These are phyloP conservation scores for Herpetospermum pedunculosum DNA, from an alignment of 306 rosid genomes.

Conservation along the genomic window DNA sequence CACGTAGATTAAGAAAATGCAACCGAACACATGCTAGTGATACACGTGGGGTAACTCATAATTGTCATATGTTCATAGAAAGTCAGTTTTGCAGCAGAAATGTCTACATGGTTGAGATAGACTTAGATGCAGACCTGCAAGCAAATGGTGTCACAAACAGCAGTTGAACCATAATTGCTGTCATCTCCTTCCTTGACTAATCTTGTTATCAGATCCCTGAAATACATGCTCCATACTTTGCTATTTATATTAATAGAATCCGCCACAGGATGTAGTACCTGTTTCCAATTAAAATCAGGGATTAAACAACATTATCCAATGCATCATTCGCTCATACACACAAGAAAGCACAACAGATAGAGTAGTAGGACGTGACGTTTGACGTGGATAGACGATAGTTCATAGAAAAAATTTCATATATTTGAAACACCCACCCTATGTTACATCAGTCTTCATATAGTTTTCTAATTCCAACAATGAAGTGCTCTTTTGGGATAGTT, in stretches of 20 bases:
- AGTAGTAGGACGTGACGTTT: neutral
- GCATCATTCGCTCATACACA: neutral
- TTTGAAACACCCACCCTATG: neutral
- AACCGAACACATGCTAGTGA: neutral
- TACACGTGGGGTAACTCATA: neutral
- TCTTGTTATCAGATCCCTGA: slow-evolving; percentile 64
- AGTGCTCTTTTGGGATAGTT: neutral
- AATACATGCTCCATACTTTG: slow-evolving; percentile 75
- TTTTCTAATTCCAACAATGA: neutral
- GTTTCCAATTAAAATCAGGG: neutral
- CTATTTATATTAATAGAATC: slow-evolving; percentile 63
- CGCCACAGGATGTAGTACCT: slow-evolving; percentile 78
- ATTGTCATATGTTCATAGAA: neutral
- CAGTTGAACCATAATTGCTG: slow-evolving; percentile 75
- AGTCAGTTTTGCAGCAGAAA: neutral
- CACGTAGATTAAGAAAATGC: neutral
- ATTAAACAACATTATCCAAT: neutral
- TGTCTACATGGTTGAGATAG: neutral
- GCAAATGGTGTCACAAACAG: slow-evolving; percentile 80
- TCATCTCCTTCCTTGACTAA: slow-evolving; percentile 78
- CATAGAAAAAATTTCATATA: neutral
- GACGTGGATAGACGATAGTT: neutral
- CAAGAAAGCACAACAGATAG: neutral
- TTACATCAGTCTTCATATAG: neutral
- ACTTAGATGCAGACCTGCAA: slow-evolving; percentile 58